Evolutionary conservation across 2,329 filamentous ascomycete species (phyloP).

Genomic region (Xylariomycetidae sp.): DNA sequence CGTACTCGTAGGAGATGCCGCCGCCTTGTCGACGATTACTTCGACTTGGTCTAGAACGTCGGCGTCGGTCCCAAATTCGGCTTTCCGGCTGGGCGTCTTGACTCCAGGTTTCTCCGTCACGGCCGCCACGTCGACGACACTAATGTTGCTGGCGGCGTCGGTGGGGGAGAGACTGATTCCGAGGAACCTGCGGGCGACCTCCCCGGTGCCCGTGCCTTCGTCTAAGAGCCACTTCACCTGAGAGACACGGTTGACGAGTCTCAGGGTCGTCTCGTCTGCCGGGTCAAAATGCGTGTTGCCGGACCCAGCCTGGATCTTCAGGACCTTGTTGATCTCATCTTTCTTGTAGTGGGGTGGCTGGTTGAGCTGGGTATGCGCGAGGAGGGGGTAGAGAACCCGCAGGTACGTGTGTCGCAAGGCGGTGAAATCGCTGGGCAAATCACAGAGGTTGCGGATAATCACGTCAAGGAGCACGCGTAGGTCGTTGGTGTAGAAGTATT

Average conservation of each 20-base stretch:
- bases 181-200: conserved; percentile 55
- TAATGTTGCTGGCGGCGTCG: conserved; percentile 67
- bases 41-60: conserved; percentile 1
- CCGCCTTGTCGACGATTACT: too few relatives aligned
- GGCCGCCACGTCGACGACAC: conserved; percentile 72
- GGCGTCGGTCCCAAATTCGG: conserved; percentile 10
- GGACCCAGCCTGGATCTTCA: conserved; percentile 65
- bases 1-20: too few relatives aligned
- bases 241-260: conserved; percentile 70
- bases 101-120: conserved; percentile 80
- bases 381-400: conserved; percentile 81
- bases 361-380: conserved; percentile 87
- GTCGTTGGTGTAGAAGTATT: conserved; percentile 99
- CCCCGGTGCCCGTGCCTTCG: conserved; percentile 32
- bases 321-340: conserved; percentile 72
- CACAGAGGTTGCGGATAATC: conserved; percentile 93
- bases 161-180: conserved; percentile 66
- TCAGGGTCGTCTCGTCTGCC: conserved; percentile 73
- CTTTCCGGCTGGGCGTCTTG: conserved; percentile 68
- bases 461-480: conserved; percentile 91
- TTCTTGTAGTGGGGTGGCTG: conserved; percentile 88
- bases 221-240: conserved; percentile 64
- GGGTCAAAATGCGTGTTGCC: conserved; percentile 73
- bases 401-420: conserved; percentile 88
- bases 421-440: conserved; percentile 78